Evolutionary conservation across 257 asterid genomes (phyloP), one percentile per base, ranked within the genome.

Genomic region (Solanum virginianum): DNA sequence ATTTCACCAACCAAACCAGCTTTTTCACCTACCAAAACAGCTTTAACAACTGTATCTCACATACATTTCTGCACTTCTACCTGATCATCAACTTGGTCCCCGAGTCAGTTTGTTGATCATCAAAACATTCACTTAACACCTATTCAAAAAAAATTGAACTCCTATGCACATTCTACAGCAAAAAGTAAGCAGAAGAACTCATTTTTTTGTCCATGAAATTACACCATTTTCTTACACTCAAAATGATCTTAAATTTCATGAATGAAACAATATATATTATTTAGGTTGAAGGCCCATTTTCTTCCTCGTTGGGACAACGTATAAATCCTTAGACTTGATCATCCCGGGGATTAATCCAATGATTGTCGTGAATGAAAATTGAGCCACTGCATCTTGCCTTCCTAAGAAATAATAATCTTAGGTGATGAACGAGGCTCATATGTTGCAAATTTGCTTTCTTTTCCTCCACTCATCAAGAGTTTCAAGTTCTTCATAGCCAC

Each of bases 341-440:
- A 95, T 87, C 55, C 95, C 97, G 8, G 98, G 98, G 77, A 95
- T 85, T 12, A 93, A 89, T 47, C 98, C 98, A 22, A 91, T 92
- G 10, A 91, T 32, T 17, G 98, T 95, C 29, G 95, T 91, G 91
- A 89, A 90, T 1, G 92, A 88, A 83, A 88, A 91, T 88, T 95
- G 98, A 68, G 98, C 98, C 32, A 94, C 96, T 20, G 96, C 98
- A 83, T 95, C 98, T 0, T 92, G 89, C 82, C 98, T 91, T 18
- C 98, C 98, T 81, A 47, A 47, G 53, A 47, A 10, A 47, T 14
- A 10, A 47, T 47, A 10, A 47, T 47, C 53, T 93, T 93, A 5
- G 80, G 57, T 0, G 95, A 85, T 0, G 95, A 85, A 6, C 43
- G 89, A 62, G 97, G 90, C 89, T 95, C 92, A 89, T 94, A 94